These are phyloP conservation scores for Tolypocladium paradoxum DNA, from an alignment of 2,329 filamentous ascomycete genomes.

Conservation along the genomic window DNA sequence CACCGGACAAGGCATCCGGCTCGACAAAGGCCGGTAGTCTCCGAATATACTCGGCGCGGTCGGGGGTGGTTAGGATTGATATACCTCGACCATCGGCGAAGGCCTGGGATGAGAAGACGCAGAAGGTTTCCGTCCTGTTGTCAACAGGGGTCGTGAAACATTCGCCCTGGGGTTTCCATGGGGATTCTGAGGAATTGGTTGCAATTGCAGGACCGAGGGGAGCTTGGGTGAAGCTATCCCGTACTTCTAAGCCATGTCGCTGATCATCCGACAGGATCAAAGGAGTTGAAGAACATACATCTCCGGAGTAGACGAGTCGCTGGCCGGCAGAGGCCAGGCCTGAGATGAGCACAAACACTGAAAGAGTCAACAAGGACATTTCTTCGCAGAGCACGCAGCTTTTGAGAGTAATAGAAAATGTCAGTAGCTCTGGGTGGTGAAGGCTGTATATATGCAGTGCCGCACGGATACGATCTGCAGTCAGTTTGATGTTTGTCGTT, in stretches of 20 bases:
- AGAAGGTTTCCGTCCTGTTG: constrained; percentile 7
- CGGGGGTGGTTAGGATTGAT: constrained; percentile 24
- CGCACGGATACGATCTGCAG: background rate
- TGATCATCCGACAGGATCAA: background rate
- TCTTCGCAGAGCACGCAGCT: background rate
- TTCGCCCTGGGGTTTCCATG: background rate
- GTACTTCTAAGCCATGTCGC: background rate
- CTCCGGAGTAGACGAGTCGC: background rate
- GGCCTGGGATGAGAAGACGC: constrained; percentile 21
- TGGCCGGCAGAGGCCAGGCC: background rate
- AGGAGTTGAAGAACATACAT: background rate
- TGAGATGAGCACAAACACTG: background rate
- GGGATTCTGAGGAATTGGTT: background rate
- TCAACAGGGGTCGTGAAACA: background rate
- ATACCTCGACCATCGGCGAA: constrained; percentile 27
- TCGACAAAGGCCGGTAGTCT: constrained; percentile 16
- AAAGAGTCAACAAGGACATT: background rate
- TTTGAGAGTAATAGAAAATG: background rate
- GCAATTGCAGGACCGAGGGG: background rate
- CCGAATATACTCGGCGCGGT: constrained; percentile 19
- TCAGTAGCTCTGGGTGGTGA: no score
- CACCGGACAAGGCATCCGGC: constrained; percentile 2
- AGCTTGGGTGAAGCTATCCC: background rate
- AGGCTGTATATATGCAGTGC: background rate
- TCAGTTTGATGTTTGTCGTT: background rate